phyloP scores from a whole-genome alignment of 2,329 filamentous ascomycete species.

The Paecilomyces niveus region DNA sequence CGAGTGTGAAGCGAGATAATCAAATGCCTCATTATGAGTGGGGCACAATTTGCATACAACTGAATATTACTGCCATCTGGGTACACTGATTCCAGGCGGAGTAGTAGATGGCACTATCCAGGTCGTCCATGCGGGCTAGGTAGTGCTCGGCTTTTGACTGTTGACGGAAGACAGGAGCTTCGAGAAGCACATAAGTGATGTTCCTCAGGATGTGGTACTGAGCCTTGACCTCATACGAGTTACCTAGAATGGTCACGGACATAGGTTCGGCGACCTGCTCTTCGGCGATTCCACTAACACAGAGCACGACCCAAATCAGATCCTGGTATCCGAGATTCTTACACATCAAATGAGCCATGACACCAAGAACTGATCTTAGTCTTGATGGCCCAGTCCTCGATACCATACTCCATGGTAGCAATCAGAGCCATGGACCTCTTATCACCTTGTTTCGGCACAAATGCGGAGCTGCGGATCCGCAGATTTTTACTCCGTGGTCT shows the following conservation, averaged over 20 bases:
- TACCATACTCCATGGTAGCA: slow-evolving; percentile 66
- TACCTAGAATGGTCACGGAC: slow-evolving; percentile 47
- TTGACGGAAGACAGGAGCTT: slow-evolving; percentile 59
- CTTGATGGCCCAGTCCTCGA: slow-evolving; percentile 63
- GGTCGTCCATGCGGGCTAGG: slow-evolving; percentile 61
- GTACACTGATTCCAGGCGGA: slow-evolving; percentile 65
- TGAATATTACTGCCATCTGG: no score
- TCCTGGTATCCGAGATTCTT: slow-evolving; percentile 36
- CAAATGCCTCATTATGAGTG: no score
- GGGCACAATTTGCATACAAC: no score
- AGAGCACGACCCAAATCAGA: slow-evolving; percentile 58
- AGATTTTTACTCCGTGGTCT: no score
- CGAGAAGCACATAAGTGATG: slow-evolving; percentile 62
- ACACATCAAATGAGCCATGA: no score
- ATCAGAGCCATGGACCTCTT: slow-evolving; percentile 53
- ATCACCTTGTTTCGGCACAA: slow-evolving; percentile 19
- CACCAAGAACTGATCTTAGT: slow-evolving; percentile 54
- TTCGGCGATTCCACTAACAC: slow-evolving; percentile 54
- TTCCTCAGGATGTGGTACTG: slow-evolving; percentile 59
- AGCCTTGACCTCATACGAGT: slow-evolving; percentile 54
- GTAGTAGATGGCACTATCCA: slow-evolving; percentile 62
- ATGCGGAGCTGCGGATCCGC: slow-evolving; percentile 26
- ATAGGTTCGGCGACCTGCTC: slow-evolving; percentile 33
- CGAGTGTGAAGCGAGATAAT: no score
- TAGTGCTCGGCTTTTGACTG: slow-evolving; percentile 59